Conservation (phyloP, 345 rosid species). For the Aurinia saxatilis region DNA sequence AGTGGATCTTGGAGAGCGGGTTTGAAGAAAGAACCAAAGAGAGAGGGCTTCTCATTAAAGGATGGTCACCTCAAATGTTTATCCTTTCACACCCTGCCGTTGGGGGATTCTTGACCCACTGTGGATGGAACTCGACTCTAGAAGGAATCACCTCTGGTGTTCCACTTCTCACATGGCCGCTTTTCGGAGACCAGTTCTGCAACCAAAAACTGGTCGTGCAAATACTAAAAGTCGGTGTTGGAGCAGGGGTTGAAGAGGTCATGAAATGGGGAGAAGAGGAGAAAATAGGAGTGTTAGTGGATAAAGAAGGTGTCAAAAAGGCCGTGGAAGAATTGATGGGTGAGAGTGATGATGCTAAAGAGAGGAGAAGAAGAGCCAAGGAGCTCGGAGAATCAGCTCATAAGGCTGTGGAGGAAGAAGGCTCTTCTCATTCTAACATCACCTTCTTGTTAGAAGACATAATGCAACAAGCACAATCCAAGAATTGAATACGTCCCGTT, state of each 20-base stretch:
- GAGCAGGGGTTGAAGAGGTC: constrained; percentile 22
- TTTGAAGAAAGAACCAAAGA: constrained; percentile 29
- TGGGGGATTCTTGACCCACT: constrained; percentile 45
- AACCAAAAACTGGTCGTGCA: constrained; percentile 35
- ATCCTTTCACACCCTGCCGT: constrained; percentile 38
- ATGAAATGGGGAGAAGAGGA: constrained; percentile 29
- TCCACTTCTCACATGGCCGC: constrained; percentile 35
- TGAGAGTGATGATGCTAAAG: constrained; percentile 20
- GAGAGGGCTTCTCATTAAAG: constrained; percentile 34
- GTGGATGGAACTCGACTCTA: constrained; percentile 49
- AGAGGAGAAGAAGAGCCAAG: constrained; percentile 30
- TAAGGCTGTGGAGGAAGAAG: constrained; percentile 25
- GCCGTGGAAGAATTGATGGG: constrained; percentile 28
- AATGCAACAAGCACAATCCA: constrained; percentile 3
- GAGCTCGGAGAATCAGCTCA: constrained; percentile 31
- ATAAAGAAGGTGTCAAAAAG: constrained; percentile 16
- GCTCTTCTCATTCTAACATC: constrained; percentile 30
- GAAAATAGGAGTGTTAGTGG: constrained; percentile 18
- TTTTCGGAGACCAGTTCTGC: constrained; percentile 32
- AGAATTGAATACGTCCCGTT: neutral
- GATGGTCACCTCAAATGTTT: constrained; percentile 48
- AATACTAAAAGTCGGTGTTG: constrained; percentile 30
- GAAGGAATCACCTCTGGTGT: constrained; percentile 36
- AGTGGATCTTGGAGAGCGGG: constrained; percentile 27
- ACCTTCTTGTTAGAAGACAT: constrained; percentile 15